Evolutionary conservation across 495 filamentous ascomycete genomes (phyloP).

Genomic region (Hyaloscypha hepaticicola): DNA sequence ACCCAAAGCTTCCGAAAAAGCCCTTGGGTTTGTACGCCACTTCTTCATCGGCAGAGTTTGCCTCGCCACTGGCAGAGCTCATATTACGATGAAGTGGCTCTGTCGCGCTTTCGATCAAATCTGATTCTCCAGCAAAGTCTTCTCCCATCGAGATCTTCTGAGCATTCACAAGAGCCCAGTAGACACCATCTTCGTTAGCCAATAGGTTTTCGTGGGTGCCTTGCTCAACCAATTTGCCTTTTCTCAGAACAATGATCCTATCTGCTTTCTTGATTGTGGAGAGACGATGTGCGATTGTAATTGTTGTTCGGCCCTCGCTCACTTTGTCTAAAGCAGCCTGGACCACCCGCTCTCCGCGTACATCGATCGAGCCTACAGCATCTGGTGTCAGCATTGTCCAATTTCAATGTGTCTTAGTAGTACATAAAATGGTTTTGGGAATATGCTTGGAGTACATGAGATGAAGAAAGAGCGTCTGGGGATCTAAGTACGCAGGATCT

Average conservation of each 20-base stretch:
- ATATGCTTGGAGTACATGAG: no score
- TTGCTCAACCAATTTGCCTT: slow-evolving; percentile 60
- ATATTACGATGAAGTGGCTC: background rate
- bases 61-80: slow-evolving; percentile 15
- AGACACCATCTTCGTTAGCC: slow-evolving; percentile 49
- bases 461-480: no score
- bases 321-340: slow-evolving; percentile 56
- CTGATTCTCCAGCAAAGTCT: slow-evolving; percentile 16
- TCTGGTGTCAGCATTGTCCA: no score
- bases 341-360: slow-evolving; percentile 56
- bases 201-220: slow-evolving; percentile 70
- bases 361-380: slow-evolving; percentile 59
- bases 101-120: slow-evolving; percentile 13
- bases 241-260: slow-evolving; percentile 59
- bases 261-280: slow-evolving; percentile 62
- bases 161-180: slow-evolving; percentile 51
- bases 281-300: slow-evolving; percentile 62
- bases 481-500: no score
- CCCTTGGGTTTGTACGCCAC: slow-evolving; percentile 14
- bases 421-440: no score
- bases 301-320: slow-evolving; percentile 53
- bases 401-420: no score
- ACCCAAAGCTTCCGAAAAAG: slow-evolving; percentile 27
- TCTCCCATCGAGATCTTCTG: slow-evolving; percentile 46
- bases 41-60: background rate